Percentiles rank a stretch among this genome's conserved stretches.
Conservation (phyloP, 1,284 basidiomycete genomes). For the Apiotrichum siamense region DNA sequence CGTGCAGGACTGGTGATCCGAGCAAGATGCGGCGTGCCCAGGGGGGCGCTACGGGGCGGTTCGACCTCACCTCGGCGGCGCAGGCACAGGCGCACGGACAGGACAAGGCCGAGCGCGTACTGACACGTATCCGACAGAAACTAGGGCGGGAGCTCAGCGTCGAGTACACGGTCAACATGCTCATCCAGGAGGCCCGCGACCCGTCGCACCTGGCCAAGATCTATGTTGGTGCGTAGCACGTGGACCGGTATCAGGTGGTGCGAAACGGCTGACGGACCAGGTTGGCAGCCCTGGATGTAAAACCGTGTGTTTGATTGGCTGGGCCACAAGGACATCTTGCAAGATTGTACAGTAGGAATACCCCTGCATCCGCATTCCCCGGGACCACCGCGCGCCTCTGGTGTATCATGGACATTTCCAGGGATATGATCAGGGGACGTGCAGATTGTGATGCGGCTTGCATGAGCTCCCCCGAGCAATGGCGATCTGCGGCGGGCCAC, state of each 20-base stretch:
- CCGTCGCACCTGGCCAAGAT: constrained; percentile 68
- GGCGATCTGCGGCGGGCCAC: no score
- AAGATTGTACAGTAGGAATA: no score
- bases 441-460: no score
- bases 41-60: constrained; percentile 24
- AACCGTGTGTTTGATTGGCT: no score
- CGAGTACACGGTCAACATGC: constrained; percentile 87
- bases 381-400: no score
- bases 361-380: no score
- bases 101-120: constrained; percentile 83
- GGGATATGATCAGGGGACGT: no score
- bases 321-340: no score
- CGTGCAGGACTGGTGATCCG: constrained; percentile 57
- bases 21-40: constrained; percentile 50
- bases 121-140: constrained; percentile 71
- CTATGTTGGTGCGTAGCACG: constrained; percentile 56
- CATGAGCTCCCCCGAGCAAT: no score
- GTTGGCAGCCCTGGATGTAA: constrained; percentile 25
- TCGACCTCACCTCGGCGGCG: constrained; percentile 4
- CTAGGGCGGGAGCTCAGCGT: constrained; percentile 78
- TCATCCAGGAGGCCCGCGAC: constrained; percentile 85
- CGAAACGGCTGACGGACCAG: constrained; percentile 1
- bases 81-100: constrained; percentile 51
- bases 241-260: no score
- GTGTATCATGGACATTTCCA: no score